Base-by-base conservation (phyloP, 345 rosid species). In the Euphorbia tirucalli region DNA sequence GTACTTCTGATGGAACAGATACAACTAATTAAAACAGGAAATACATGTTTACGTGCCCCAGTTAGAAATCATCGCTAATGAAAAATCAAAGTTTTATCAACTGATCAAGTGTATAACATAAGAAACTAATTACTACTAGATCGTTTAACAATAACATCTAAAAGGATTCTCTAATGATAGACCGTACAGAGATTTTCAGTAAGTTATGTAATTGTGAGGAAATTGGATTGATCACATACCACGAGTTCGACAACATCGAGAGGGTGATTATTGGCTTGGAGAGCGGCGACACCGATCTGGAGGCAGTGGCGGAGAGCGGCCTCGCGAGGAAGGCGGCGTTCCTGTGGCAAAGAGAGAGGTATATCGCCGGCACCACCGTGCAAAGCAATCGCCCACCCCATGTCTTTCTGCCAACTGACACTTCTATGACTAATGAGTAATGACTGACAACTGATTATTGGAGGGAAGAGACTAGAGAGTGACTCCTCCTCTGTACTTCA, bases 341-440 rank as follows among this genome's bases (percentile, higher is more conserved):
- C 92, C 5, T 77, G 84, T 0, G 85, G 86, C 50, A 88, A 58
- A 5, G 87, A 75, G 28, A 73, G 74, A 4, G 91, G 75, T 9
- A 90, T 90, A 65, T 85, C 92, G 49, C 99, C 99, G 54, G 84
- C 97, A 19, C 97, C 97, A 27, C 99, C 97, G 74, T 95, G 99
- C 0, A 95, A 59, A 15, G 97, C 97, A 15, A 95, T 89, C 35
- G 99, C 97, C 98, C 98, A 94, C 59, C 97, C 97, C 81, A 88
- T 88, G 70, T 28, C 50, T 9, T 4, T 41, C 54, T 58, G 4
- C 49, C 7, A 58, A 28, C 35, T 2, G 31, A 14, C 5, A 30
- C 32, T 52, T 52, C 2, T 4, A 41, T 6, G 44, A 41, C 49
- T 44, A 9, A 13, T 44, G n/a, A n/a, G n/a, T n/a, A n/a, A n/a